These are phyloP conservation scores for Colletotrichum coccodes DNA, from an alignment of 2,329 filamentous ascomycete genomes.

Conservation along the genomic window DNA sequence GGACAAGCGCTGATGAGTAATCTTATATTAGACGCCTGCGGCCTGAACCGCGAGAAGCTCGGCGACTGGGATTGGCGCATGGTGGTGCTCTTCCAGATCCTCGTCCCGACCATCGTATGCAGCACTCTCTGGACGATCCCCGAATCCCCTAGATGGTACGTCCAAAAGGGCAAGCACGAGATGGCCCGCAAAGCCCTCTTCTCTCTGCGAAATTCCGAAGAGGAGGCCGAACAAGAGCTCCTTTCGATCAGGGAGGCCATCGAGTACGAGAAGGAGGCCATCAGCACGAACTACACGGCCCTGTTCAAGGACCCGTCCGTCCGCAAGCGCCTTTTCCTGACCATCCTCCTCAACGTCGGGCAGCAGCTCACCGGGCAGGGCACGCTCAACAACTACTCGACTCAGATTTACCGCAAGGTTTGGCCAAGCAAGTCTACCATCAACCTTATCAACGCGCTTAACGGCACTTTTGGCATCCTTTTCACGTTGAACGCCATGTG, in stretches of 20 bases:
- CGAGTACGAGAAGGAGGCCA: constrained; percentile 77
- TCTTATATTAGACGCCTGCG: constrained; percentile 57
- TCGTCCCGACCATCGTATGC: constrained; percentile 72
- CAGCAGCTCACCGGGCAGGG: constrained; percentile 62
- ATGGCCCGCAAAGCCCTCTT: constrained; percentile 65
- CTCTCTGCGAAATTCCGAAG: constrained; percentile 70
- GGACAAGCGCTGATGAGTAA: too few relatives aligned
- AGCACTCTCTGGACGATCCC: constrained; percentile 71
- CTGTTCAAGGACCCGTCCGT: constrained; percentile 77
- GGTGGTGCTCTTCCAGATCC: constrained; percentile 77
- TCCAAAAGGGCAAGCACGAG: constrained; percentile 69
- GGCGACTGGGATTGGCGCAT: constrained; percentile 80
- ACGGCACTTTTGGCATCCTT: constrained; percentile 73
- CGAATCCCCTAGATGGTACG: constrained; percentile 75
- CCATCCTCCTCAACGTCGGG: constrained; percentile 74
- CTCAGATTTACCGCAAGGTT: constrained; percentile 76
- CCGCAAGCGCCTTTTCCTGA: constrained; percentile 72
- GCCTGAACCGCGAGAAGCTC: constrained; percentile 61
- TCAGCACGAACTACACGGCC: constrained; percentile 68
- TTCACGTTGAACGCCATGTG: constrained; percentile 76
- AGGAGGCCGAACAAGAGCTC: constrained; percentile 75
- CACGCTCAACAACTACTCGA: constrained; percentile 50
- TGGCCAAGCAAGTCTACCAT: constrained; percentile 67
- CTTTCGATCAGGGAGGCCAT: constrained; percentile 72
- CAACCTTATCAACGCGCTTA: constrained; percentile 74